A percentile compares a stretch with the other conserved stretches of the same genome.
phyloP scores from a whole-genome alignment of 192 early-diverging fungal species.

The Entrophospora sp. region DNA sequence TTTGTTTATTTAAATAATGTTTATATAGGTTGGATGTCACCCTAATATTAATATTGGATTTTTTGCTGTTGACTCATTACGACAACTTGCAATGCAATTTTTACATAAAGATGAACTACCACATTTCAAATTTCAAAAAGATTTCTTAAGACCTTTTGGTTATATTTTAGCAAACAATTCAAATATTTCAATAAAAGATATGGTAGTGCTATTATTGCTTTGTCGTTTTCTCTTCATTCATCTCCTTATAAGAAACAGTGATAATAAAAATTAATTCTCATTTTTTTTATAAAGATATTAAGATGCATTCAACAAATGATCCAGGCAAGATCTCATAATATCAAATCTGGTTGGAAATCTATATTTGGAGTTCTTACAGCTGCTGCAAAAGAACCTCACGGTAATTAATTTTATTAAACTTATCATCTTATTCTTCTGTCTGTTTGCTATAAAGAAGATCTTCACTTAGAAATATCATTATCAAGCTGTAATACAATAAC shows the following conservation, averaged over 20 bases:
- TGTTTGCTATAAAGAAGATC: background rate
- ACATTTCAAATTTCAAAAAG: constrained; percentile 90
- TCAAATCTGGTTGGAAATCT: constrained; percentile 77
- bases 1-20: background rate
- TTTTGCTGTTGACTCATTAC: constrained; percentile 86
- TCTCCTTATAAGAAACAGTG: background rate
- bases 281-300: constrained; percentile 38
- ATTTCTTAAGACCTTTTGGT: constrained; percentile 87
- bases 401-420: constrained; percentile 14
- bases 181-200: constrained; percentile 65
- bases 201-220: constrained; percentile 36
- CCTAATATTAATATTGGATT: constrained; percentile 74
- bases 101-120: constrained; percentile 91
- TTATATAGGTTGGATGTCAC: constrained; percentile 61
- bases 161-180: constrained; percentile 68
- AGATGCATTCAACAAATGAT: constrained; percentile 73
- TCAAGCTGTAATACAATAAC: too few relatives aligned
- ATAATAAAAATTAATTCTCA: background rate
- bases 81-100: constrained; percentile 89
- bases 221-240: background rate
- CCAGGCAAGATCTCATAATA: constrained; percentile 60
- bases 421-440: background rate
- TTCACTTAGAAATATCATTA: too few relatives aligned
- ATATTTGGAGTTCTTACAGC: constrained; percentile 54
- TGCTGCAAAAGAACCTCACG: constrained; percentile 52